Percentiles rank a stretch among this genome's conserved stretches.
These are phyloP conservation scores for Phytopythium oedochilum DNA, from an alignment of 352 stramenopile species.

Conservation along the genomic window DNA sequence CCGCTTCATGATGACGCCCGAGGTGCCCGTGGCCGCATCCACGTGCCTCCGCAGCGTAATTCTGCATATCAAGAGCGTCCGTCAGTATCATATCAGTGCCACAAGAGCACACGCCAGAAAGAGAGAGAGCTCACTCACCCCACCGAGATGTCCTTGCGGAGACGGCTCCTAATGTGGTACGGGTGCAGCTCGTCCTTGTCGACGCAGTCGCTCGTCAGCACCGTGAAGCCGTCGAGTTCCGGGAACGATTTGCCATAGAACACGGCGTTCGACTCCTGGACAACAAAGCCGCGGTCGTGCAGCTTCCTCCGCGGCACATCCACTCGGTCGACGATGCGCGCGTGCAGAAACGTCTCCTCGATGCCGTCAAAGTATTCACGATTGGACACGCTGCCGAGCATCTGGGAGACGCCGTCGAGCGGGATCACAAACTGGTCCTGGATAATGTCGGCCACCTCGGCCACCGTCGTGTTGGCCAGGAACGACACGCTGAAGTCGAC, in stretches of 20 bases:
- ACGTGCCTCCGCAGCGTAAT: conserved; percentile 40
- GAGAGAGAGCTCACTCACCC: too few relatives aligned
- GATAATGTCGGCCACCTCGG: conserved; percentile 42
- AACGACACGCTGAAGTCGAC: conserved; percentile 64
- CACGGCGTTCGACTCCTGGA: conserved; percentile 62
- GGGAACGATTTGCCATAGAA: conserved; percentile 47
- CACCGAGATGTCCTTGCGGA: conserved; percentile 58
- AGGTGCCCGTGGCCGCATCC: conserved; percentile 18
- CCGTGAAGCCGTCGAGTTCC: conserved; percentile 19
- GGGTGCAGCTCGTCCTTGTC: conserved; percentile 60
- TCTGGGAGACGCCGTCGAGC: conserved; percentile 42
- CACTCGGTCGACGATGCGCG: conserved; percentile 56
- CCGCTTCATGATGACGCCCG: conserved; percentile 52
- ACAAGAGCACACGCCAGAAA: background rate
- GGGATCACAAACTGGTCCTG: conserved; percentile 56
- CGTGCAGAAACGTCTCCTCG: conserved; percentile 46
- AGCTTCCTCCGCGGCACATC: conserved; percentile 31
- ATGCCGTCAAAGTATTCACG: conserved; percentile 62
- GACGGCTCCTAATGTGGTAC: conserved; percentile 32
- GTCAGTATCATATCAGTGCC: background rate
- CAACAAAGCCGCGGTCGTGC: conserved; percentile 36
- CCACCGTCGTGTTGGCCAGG: conserved; percentile 31
- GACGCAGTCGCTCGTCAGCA: conserved; percentile 53
- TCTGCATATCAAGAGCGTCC: conserved; percentile 5
- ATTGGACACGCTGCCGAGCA: conserved; percentile 54